A percentile compares a stretch with the other conserved stretches of the same genome.
Evolutionary conservation across 148 eudicot species (phyloP).

Genomic region (Cornus controversa): DNA sequence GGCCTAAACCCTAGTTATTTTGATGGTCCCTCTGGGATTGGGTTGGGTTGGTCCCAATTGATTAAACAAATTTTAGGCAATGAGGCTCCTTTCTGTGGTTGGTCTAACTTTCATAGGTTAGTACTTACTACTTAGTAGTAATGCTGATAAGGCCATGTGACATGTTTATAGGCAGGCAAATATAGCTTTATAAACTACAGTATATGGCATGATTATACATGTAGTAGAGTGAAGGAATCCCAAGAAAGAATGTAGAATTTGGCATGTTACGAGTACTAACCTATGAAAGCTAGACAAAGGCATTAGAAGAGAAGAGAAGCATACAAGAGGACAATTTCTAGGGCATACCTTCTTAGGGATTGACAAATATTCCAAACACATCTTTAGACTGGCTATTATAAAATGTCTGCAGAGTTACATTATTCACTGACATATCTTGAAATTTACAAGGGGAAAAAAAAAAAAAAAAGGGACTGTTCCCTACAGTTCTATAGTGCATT

Average conservation of each 20-base stretch:
- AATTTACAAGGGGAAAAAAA: conserved; percentile 15
- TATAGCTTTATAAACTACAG: not conserved
- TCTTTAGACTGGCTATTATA: conserved; percentile 17
- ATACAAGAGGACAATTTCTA: conserved; percentile 17
- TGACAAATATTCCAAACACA: conserved; percentile 37
- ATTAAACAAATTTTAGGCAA: not conserved
- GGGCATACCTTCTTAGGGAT: conserved; percentile 42
- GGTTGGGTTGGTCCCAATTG: not conserved
- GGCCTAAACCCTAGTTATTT: not conserved
- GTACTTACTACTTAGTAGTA: too few relatives aligned
- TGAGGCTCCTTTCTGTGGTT: not conserved
- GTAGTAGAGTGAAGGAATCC: conserved; percentile 37
- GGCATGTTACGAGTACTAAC: conserved; percentile 49
- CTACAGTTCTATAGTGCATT: conserved; percentile 12
- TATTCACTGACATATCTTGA: conserved; percentile 24
- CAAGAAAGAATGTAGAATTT: conserved; percentile 42
- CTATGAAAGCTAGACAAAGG: too few relatives aligned
- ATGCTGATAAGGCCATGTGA: not conserved
- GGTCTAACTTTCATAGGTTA: not conserved
- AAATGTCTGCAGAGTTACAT: conserved; percentile 11
- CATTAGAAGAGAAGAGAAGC: conserved; percentile 15
- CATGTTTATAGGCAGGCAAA: too few relatives aligned
- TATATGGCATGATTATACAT: conserved; percentile 12
- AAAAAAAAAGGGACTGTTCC: conserved; percentile 15
- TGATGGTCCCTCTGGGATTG: not conserved